phyloP scores from a whole-genome alignment of 2,329 filamentous ascomycete species.

The Hypoxylon sp. region DNA sequence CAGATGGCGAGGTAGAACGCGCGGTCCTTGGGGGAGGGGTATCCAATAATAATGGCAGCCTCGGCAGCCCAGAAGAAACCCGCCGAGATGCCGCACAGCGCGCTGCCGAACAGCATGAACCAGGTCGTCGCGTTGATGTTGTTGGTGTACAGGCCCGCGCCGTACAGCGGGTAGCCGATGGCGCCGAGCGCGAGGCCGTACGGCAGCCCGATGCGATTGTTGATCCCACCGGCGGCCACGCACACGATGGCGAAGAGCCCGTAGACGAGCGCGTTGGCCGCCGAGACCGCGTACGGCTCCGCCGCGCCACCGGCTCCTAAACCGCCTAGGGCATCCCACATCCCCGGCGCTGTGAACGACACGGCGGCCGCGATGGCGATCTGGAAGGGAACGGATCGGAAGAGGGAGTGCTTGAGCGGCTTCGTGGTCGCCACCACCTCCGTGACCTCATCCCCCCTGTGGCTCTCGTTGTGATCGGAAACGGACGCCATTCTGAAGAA shows the following conservation, averaged over 20 bases:
- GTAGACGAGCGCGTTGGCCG: slow-evolving; percentile 57
- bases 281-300: slow-evolving; percentile 53
- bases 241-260: slow-evolving; percentile 55
- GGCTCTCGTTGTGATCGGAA: slow-evolving; percentile 20
- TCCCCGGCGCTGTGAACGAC: slow-evolving; percentile 53
- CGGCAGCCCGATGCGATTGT: slow-evolving; percentile 49
- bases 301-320: slow-evolving; percentile 54
- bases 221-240: slow-evolving; percentile 50
- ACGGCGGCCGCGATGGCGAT: slow-evolving; percentile 51
- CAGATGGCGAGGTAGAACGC: slow-evolving; percentile 64
- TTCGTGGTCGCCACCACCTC: slow-evolving; percentile 9
- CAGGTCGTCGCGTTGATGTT: slow-evolving; percentile 69
- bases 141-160: slow-evolving; percentile 71
- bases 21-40: slow-evolving; percentile 68
- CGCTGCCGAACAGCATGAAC: slow-evolving; percentile 70
- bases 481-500: slow-evolving; percentile 26
- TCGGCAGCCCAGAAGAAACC: slow-evolving; percentile 75
- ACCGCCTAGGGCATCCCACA: slow-evolving; percentile 55
- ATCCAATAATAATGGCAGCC: slow-evolving; percentile 70
- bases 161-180: slow-evolving; percentile 70
- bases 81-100: slow-evolving; percentile 68
- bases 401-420: slow-evolving; percentile 40
- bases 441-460: slow-evolving; percentile 16
- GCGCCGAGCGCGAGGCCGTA: slow-evolving; percentile 54
- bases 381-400: slow-evolving; percentile 49